phyloP scores from a whole-genome alignment of 257 asterid species.

The Euphrasia confusa region DNA sequence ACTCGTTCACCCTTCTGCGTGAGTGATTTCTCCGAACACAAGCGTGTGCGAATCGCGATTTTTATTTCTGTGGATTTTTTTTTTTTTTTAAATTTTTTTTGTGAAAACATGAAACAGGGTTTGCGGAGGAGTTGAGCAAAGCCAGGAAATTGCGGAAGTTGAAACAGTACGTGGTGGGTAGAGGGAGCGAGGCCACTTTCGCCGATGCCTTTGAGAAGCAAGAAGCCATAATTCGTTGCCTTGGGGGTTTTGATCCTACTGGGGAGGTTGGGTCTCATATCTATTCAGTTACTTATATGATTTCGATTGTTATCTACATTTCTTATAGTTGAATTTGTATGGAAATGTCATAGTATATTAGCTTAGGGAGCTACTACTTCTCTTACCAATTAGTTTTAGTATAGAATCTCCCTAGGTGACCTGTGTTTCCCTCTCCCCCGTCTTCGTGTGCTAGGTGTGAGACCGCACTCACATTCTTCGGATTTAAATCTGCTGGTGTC shows the following conservation, averaged over 20 bases:
- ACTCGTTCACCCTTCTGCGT: conserved; percentile 75
- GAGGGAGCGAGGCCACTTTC: conserved; percentile 70
- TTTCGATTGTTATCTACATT: not conserved
- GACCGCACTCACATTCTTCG: no score
- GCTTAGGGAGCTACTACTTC: no score
- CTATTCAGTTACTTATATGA: not conserved
- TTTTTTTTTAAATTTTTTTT: not conserved
- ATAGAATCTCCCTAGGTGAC: no score
- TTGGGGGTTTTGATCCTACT: conserved; percentile 66
- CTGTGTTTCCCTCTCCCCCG: no score
- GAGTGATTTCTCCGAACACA: conserved; percentile 16
- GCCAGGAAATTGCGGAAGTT: conserved; percentile 65
- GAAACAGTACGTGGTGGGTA: conserved; percentile 69
- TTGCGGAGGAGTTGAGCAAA: conserved; percentile 76
- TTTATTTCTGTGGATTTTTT: not conserved
- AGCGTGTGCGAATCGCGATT: not conserved
- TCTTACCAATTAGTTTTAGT: no score
- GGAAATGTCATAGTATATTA: no score
- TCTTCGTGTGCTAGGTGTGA: no score
- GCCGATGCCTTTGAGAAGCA: conserved; percentile 72
- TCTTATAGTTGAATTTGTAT: no score
- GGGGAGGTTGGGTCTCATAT: conserved; percentile 56
- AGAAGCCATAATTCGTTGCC: conserved; percentile 68
- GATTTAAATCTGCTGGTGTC: no score
- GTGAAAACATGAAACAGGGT: conserved; percentile 35